Conservation (phyloP, 805 yeast species). For the Candida silvatica region DNA sequence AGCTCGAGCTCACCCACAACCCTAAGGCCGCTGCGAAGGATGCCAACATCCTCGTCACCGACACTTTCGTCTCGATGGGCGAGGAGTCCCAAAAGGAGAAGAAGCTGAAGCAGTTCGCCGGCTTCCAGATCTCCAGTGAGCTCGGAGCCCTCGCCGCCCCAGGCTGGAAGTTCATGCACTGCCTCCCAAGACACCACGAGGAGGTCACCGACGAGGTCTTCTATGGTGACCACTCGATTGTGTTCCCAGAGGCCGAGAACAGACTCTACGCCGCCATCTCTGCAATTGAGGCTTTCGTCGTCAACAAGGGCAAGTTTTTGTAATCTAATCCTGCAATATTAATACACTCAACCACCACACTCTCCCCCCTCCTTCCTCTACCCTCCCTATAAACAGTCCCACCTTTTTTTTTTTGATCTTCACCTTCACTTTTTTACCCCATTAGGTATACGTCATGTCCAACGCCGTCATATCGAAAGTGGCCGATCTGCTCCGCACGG, state of each 20-base stretch:
- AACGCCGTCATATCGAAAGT: slow-evolving; percentile 11
- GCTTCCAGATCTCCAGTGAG: slow-evolving; percentile 73
- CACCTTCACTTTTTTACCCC: neutral
- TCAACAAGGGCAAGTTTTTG: slow-evolving; percentile 60
- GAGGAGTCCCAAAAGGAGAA: slow-evolving; percentile 72
- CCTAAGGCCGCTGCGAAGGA: slow-evolving; percentile 64
- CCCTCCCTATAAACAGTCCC: too few species aligned
- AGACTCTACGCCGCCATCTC: slow-evolving; percentile 95
- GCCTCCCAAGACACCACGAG: slow-evolving; percentile 91
- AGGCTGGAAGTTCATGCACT: slow-evolving; percentile 92
- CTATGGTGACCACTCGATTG: slow-evolving; percentile 74
- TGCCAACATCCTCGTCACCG: slow-evolving; percentile 86
- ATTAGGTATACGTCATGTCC: too few species aligned
- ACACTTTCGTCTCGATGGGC: slow-evolving; percentile 98
- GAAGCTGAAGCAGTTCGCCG: slow-evolving; percentile 73
- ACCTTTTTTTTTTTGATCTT: too few species aligned
- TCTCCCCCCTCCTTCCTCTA: too few species aligned
- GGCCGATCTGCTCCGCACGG: slow-evolving; percentile 17
- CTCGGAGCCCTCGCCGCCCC: slow-evolving; percentile 57
- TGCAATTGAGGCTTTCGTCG: slow-evolving; percentile 81
- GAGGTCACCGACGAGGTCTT: slow-evolving; percentile 94
- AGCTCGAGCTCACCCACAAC: slow-evolving; percentile 56
- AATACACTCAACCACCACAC: too few species aligned
- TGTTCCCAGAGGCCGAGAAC: slow-evolving; percentile 94
- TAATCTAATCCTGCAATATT: neutral